These are phyloP conservation scores for Escallonia rubra DNA, from an alignment of 129 eudicot species.

Conservation along the genomic window DNA sequence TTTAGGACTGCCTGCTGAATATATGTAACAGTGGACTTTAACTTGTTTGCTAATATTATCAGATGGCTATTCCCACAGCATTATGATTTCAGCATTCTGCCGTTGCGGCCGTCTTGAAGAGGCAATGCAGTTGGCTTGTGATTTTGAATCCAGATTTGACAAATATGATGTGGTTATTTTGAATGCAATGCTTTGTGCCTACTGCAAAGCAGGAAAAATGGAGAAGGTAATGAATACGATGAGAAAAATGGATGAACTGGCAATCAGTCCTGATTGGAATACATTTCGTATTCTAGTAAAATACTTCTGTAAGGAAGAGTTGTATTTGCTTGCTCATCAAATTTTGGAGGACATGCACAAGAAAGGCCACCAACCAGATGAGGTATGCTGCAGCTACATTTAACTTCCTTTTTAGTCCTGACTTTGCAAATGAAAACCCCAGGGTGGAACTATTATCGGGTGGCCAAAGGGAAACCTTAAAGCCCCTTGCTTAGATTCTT, in stretches of 20 bases:
- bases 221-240: conserved; percentile 82
- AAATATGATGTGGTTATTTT: conserved; percentile 75
- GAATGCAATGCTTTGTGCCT: conserved; percentile 86
- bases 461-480: too few species aligned
- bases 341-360: conserved; percentile 88
- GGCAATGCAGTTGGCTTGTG: conserved; percentile 63
- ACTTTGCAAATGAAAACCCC: too few species aligned
- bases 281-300: conserved; percentile 76
- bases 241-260: conserved; percentile 84
- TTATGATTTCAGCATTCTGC: conserved; percentile 83
- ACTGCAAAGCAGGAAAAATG: conserved; percentile 86
- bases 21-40: conserved; percentile 3
- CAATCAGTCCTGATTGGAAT: conserved; percentile 81
- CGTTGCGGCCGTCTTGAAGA: conserved; percentile 62
- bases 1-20: conserved; percentile 3
- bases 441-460: too few species aligned
- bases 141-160: conserved; percentile 67
- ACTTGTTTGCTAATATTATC: conserved; percentile 6
- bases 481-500: too few species aligned
- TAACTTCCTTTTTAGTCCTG: too few species aligned
- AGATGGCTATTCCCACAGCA: conserved; percentile 93
- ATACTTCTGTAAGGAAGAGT: conserved; percentile 68
- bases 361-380: conserved; percentile 76
- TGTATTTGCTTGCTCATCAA: conserved; percentile 76
- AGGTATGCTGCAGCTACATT: conserved; percentile 33